Evolutionary conservation across 495 filamentous ascomycete species (phyloP).

Genomic region (Aspergillus baeticus): DNA sequence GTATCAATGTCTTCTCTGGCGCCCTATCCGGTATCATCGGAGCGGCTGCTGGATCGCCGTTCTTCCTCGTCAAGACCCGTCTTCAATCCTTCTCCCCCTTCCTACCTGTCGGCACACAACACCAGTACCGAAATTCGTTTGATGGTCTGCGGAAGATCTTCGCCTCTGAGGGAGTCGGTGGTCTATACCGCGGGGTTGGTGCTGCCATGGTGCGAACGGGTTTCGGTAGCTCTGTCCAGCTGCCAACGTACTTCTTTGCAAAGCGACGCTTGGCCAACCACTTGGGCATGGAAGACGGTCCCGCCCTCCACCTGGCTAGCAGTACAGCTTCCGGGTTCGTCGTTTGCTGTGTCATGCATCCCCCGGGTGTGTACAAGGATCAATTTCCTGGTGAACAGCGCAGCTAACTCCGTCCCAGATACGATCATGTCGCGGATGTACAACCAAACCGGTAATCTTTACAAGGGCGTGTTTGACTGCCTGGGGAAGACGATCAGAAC

Average conservation of each 20-base stretch:
- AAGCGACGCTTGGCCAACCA: slow-evolving; percentile 81
- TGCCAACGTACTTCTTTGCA: slow-evolving; percentile 98
- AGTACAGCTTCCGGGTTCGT: slow-evolving; percentile 92
- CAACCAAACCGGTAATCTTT: slow-evolving; percentile 97
- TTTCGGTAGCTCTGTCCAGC: slow-evolving; percentile 90
- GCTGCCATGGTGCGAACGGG: slow-evolving; percentile 98
- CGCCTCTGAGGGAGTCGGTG: slow-evolving; percentile 68
- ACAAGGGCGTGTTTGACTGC: slow-evolving; percentile 90
- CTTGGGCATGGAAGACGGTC: slow-evolving; percentile 85
- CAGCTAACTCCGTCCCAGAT: slow-evolving; percentile 51
- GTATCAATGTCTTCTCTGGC: slow-evolving; percentile 89
- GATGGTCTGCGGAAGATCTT: slow-evolving; percentile 84
- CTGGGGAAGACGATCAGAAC: slow-evolving; percentile 85
- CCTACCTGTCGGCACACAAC: slow-evolving; percentile 93
- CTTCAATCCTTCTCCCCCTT: slow-evolving; percentile 94
- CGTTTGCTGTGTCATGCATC: slow-evolving; percentile 97
- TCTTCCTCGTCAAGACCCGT: slow-evolving; percentile 98
- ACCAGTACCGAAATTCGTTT: slow-evolving; percentile 80
- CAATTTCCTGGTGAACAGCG: not conserved
- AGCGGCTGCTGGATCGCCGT: slow-evolving; percentile 86
- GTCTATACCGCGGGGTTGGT: slow-evolving; percentile 83
- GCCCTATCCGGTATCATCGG: slow-evolving; percentile 86
- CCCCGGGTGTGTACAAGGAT: slow-evolving; percentile 63
- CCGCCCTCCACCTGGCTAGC: slow-evolving; percentile 83
- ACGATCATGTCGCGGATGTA: slow-evolving; percentile 99